Evolutionary conservation across 108 stramenopile species (phyloP).

Genomic region (Cyclotella cryptica): DNA sequence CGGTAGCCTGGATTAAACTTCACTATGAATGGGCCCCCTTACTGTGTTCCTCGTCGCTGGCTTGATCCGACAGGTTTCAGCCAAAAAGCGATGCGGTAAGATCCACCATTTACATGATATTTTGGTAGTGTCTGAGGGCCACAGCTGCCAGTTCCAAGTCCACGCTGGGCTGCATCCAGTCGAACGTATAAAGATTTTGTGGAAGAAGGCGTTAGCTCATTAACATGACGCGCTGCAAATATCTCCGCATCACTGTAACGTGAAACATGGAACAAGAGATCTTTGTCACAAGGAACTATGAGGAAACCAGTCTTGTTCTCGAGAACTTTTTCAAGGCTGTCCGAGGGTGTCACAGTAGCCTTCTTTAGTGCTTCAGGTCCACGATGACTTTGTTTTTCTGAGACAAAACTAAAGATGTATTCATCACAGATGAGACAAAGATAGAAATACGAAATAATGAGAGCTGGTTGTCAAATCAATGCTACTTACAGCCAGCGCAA

Average conservation of each 20-base stretch:
- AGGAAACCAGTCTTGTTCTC: slow-evolving; percentile 26
- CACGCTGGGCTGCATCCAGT: slow-evolving; percentile 48
- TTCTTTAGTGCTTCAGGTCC: not conserved
- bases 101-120: slow-evolving; percentile 39
- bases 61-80: no score
- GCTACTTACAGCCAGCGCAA: slow-evolving; percentile 44
- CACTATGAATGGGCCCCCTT: no score
- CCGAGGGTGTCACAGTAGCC: not conserved
- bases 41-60: no score
- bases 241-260: slow-evolving; percentile 23
- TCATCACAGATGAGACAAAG: not conserved
- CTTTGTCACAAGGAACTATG: slow-evolving; percentile 16
- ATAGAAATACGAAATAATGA: not conserved
- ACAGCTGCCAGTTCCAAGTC: slow-evolving; percentile 46
- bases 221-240: slow-evolving; percentile 30
- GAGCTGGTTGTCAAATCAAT: not conserved
- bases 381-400: not conserved
- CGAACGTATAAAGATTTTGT: slow-evolving; percentile 29
- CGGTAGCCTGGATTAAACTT: no score
- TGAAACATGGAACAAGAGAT: slow-evolving; percentile 27
- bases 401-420: slow-evolving; percentile 24
- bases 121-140: slow-evolving; percentile 44
- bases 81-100: slow-evolving; percentile 22
- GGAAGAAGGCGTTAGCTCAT: slow-evolving; percentile 19
- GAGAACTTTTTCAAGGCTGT: slow-evolving; percentile 3